A percentile compares a stretch with the other conserved stretches of the same genome.
These are phyloP conservation scores for Lepiota venenata DNA, from an alignment of 768 basidiomycete genomes.

Conservation along the genomic window DNA sequence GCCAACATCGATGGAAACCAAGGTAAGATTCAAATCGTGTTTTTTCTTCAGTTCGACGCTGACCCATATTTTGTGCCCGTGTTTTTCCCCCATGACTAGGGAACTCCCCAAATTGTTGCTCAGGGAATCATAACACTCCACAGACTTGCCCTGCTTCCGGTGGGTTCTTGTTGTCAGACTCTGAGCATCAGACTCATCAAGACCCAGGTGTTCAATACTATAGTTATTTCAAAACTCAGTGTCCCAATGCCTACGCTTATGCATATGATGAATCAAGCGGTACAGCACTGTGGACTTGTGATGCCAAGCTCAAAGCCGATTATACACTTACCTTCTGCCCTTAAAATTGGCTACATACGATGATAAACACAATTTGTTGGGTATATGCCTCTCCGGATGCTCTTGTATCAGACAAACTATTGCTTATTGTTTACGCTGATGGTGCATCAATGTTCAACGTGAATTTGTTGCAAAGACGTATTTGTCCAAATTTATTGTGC, in stretches of 20 bases:
- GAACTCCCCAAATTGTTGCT: conserved; percentile 66
- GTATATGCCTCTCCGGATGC: too few species aligned
- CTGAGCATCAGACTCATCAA: conserved; percentile 43
- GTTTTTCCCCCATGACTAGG: conserved; percentile 21
- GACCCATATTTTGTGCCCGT: not conserved
- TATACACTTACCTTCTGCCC: conserved; percentile 53
- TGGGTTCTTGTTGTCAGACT: not conserved
- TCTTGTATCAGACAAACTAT: too few species aligned
- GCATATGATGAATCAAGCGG: conserved; percentile 51
- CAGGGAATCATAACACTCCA: conserved; percentile 48
- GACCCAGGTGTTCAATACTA: conserved; percentile 37
- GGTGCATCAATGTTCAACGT: too few species aligned
- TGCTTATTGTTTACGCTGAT: too few species aligned
- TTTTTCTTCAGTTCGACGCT: not conserved
- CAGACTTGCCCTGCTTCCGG: conserved; percentile 53
- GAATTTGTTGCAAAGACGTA: too few species aligned
- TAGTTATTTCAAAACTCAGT: conserved; percentile 39
- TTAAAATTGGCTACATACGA: conserved; percentile 10
- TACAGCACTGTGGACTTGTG: conserved; percentile 54
- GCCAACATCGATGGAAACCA: conserved; percentile 42
- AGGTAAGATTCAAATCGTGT: conserved; percentile 18
- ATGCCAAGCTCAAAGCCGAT: conserved; percentile 33
- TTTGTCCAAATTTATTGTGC: too few species aligned
- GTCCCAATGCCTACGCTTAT: conserved; percentile 50
- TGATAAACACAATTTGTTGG: too few species aligned